Conservation (phyloP, 495 filamentous ascomycete genomes). For the Echria macrotheca region DNA sequence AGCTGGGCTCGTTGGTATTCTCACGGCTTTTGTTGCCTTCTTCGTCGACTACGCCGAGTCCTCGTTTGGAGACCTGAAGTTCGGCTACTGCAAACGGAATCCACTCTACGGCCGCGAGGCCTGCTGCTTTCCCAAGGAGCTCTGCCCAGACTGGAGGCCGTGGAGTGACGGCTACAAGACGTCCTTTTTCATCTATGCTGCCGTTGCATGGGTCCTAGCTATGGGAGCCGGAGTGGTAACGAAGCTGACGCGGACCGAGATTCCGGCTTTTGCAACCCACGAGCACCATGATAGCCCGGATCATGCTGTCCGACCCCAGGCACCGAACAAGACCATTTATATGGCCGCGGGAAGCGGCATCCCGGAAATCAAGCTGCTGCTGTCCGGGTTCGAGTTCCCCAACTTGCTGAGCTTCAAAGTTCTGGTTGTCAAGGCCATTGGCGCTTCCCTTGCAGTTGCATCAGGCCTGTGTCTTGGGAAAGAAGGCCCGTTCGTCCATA, state of each 20-base stretch:
- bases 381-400: constrained; percentile 56
- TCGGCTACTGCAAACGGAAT: constrained; percentile 47
- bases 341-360: constrained; percentile 54
- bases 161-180: constrained; percentile 39
- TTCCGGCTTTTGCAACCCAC: constrained; percentile 38
- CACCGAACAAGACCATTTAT: constrained; percentile 47
- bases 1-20: constrained; percentile 45
- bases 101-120: constrained; percentile 40
- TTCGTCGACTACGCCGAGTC: constrained; percentile 49
- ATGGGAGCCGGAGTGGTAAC: constrained; percentile 45
- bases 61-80: constrained; percentile 50
- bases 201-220: constrained; percentile 44
- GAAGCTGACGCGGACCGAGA: constrained; percentile 45
- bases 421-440: constrained; percentile 51
- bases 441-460: constrained; percentile 50
- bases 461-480: constrained; percentile 56
- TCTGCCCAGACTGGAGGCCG: constrained; percentile 37
- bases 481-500: constrained; percentile 58
- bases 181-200: constrained; percentile 46
- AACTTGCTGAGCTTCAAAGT: constrained; percentile 51
- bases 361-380: constrained; percentile 56
- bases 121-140: constrained; percentile 36
- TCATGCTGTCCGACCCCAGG: background rate
- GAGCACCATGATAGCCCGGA: constrained; percentile 9
- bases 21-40: constrained; percentile 53